These are phyloP conservation scores for Obba rivulosa DNA, from an alignment of 768 basidiomycete genomes.

Conservation along the genomic window DNA sequence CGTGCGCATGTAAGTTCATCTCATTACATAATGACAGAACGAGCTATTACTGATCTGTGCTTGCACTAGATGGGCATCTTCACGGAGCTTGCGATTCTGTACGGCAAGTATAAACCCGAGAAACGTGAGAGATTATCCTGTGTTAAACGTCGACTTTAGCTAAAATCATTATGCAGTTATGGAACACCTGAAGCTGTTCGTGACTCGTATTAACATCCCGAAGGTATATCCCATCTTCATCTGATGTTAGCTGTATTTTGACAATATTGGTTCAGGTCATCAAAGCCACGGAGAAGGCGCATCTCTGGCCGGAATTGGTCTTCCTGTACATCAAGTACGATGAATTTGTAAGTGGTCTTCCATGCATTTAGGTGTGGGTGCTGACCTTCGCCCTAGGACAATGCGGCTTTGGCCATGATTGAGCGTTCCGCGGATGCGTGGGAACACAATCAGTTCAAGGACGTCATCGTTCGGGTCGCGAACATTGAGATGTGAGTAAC, in stretches of 20 bases:
- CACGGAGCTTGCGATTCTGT: slow-evolving; percentile 86
- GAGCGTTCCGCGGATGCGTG: slow-evolving; percentile 97
- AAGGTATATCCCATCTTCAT: slow-evolving; percentile 44
- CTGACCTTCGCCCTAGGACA: slow-evolving; percentile 52
- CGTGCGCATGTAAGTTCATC: slow-evolving; percentile 70
- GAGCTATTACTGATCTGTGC: slow-evolving; percentile 1
- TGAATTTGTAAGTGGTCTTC: slow-evolving; percentile 60
- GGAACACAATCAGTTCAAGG: slow-evolving; percentile 99
- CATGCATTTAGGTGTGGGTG: neutral
- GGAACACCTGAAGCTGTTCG: slow-evolving; percentile 97
- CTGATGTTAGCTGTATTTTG: neutral
- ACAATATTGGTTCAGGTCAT: slow-evolving; percentile 55
- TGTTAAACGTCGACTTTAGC: neutral
- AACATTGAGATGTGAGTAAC: slow-evolving; percentile 88
- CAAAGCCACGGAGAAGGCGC: slow-evolving; percentile 91
- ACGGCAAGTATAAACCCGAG: slow-evolving; percentile 93
- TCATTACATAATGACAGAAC: neutral
- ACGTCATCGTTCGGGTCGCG: slow-evolving; percentile 91
- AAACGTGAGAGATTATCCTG: slow-evolving; percentile 55
- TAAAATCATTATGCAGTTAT: slow-evolving; percentile 55
- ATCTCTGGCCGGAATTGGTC: slow-evolving; percentile 97
- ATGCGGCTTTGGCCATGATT: slow-evolving; percentile 97
- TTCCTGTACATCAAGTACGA: slow-evolving; percentile 99
- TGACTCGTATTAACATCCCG: slow-evolving; percentile 95
- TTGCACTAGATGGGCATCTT: slow-evolving; percentile 84